A percentile compares a stretch with the other conserved stretches of the same genome.
phyloP scores from a whole-genome alignment of 164 flowering plant genomes.

The Piper betle region DNA sequence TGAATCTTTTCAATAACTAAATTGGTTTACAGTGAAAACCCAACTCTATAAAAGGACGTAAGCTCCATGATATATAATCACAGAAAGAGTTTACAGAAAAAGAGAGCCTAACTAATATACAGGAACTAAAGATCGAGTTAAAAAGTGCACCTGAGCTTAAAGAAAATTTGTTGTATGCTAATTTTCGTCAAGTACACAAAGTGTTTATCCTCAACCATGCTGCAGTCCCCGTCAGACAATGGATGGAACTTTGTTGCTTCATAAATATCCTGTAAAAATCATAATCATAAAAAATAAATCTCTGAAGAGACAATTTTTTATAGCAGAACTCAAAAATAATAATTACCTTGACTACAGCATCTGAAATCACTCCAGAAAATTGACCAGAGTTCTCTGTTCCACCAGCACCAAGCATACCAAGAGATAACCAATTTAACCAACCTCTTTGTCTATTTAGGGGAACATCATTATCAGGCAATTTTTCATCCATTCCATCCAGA shows the following conservation, averaged over 20 bases:
- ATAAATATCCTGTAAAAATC: constrained; percentile 62
- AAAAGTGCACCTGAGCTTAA: constrained; percentile 23
- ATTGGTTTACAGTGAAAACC: too few species aligned
- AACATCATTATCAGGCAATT: constrained; percentile 40
- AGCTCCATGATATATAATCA: neutral
- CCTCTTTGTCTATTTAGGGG: constrained; percentile 51
- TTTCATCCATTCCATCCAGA: constrained; percentile 20
- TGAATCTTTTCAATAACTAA: too few species aligned
- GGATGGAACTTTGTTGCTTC: constrained; percentile 81
- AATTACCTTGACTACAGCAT: constrained; percentile 71
- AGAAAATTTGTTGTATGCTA: constrained; percentile 37
- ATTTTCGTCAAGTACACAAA: constrained; percentile 36
- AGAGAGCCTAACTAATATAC: constrained; percentile 1
- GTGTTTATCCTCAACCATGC: constrained; percentile 23
- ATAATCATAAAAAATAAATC: neutral
- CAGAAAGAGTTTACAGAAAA: neutral
- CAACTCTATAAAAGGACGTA: neutral
- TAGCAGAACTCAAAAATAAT: neutral
- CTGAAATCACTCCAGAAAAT: constrained; percentile 91
- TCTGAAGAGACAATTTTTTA: neutral
- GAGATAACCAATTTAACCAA: constrained; percentile 92
- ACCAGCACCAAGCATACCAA: constrained; percentile 97
- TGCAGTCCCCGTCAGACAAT: constrained; percentile 21
- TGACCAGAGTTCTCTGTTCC: constrained; percentile 82
- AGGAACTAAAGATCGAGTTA: neutral